Evolutionary conservation across 495 filamentous ascomycete genomes (phyloP).

Genomic region (Rostrohypoxylon terebratum): DNA sequence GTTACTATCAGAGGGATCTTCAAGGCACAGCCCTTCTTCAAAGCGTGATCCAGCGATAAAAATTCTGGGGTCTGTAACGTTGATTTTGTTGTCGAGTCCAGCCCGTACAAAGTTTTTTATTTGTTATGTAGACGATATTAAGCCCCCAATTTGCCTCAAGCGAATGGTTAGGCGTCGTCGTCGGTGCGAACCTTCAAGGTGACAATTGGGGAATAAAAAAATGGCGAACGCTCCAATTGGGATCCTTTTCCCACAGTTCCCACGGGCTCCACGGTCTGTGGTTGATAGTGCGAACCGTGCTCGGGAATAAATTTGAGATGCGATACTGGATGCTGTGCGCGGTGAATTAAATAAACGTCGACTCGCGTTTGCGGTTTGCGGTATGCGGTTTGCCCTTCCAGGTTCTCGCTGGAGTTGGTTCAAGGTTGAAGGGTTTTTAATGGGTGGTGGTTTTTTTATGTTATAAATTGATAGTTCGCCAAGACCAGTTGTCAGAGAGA

Average conservation of each 20-base stretch:
- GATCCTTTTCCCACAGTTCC: neutral
- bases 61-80: constrained; percentile 31
- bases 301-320: constrained; percentile 12
- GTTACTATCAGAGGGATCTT: constrained; percentile 25
- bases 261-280: constrained; percentile 10
- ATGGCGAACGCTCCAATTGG: constrained; percentile 27
- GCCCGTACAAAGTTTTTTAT: constrained; percentile 42
- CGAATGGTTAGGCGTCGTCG: constrained; percentile 39
- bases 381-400: constrained; percentile 17
- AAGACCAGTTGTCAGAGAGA: constrained; percentile 33
- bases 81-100: constrained; percentile 47
- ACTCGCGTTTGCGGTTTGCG: constrained; percentile 27
- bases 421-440: neutral
- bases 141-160: constrained; percentile 46
- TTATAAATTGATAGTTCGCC: constrained; percentile 27
- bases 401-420: neutral
- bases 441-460: neutral
- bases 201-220: constrained; percentile 26
- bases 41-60: constrained; percentile 19
- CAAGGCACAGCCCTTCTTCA: constrained; percentile 45
- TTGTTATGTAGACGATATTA: constrained; percentile 29
- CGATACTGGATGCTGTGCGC: constrained; percentile 30
- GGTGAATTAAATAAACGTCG: constrained; percentile 16
- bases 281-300: constrained; percentile 31
- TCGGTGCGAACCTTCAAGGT: constrained; percentile 44